A percentile compares a stretch with the other conserved stretches of the same genome.
Conservation (phyloP, 371 early-diverging fungal genomes). For the Mortierella sp. region DNA sequence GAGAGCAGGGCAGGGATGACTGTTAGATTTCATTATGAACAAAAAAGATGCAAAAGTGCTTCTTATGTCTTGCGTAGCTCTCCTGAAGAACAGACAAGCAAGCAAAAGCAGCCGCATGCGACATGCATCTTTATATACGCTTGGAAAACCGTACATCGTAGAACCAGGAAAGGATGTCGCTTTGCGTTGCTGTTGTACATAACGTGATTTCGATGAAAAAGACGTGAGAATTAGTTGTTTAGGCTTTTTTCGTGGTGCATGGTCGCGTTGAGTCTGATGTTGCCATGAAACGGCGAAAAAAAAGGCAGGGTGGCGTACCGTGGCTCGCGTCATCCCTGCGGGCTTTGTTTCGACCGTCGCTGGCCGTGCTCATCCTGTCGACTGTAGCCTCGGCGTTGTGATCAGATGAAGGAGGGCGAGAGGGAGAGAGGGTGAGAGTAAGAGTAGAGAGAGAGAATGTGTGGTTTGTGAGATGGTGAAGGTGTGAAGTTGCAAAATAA, state of each 20-base stretch:
- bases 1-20: background rate
- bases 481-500: too few species aligned
- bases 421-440: background rate
- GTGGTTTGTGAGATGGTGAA: too few species aligned
- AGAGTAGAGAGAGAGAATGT: too few species aligned
- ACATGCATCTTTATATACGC: too few species aligned
- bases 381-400: background rate
- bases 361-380: constrained; percentile 38
- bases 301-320: background rate
- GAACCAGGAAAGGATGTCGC: background rate
- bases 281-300: background rate
- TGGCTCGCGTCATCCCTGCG: constrained; percentile 6
- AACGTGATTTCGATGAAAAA: background rate
- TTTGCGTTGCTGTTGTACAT: background rate
- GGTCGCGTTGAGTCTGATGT: background rate
- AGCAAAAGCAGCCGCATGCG: too few species aligned
- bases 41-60: background rate
- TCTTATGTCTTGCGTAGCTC: too few species aligned
- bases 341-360: constrained; percentile 29
- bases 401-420: background rate
- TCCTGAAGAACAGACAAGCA: too few species aligned
- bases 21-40: background rate
- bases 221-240: background rate
- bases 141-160: background rate
- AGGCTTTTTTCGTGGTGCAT: background rate